phyloP scores from a whole-genome alignment of 2,329 filamentous ascomycete species.

The Didymellaceae sp. region DNA sequence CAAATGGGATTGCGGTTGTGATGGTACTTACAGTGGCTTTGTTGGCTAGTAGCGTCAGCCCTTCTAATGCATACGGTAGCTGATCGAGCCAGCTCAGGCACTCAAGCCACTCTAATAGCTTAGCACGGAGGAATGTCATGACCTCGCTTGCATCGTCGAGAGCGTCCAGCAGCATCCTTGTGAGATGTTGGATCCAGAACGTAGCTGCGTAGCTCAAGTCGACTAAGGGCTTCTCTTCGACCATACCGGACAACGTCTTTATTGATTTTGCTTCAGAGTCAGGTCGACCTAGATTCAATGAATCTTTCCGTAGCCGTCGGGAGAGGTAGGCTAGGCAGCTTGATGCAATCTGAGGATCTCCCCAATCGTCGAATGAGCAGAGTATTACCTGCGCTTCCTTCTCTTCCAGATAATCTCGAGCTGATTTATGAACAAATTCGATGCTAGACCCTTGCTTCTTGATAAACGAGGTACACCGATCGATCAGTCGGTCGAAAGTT shows the following conservation, averaged over 20 bases:
- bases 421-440: conserved; percentile 52
- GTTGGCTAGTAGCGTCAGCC: no score
- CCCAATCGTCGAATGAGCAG: not conserved
- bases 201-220: no score
- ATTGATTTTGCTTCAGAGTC: not conserved
- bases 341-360: not conserved
- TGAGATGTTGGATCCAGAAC: no score
- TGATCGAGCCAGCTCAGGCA: no score
- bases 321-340: conserved; percentile 1
- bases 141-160: no score
- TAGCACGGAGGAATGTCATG: no score
- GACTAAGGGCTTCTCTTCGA: no score
- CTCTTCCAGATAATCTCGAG: conserved; percentile 50
- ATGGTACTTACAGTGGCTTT: no score
- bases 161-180: no score
- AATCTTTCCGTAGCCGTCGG: not conserved
- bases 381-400: not conserved
- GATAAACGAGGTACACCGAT: conserved; percentile 51
- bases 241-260: no score
- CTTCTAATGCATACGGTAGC: no score
- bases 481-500: conserved; percentile 26
- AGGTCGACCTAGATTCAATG: not conserved
- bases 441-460: conserved; percentile 38
- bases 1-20: not conserved
- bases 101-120: no score